Percentiles rank a stretch among this genome's conserved stretches.
Evolutionary conservation across 1,284 basidiomycete genomes (phyloP).

Genomic region (Coniferiporia sulphurascens): DNA sequence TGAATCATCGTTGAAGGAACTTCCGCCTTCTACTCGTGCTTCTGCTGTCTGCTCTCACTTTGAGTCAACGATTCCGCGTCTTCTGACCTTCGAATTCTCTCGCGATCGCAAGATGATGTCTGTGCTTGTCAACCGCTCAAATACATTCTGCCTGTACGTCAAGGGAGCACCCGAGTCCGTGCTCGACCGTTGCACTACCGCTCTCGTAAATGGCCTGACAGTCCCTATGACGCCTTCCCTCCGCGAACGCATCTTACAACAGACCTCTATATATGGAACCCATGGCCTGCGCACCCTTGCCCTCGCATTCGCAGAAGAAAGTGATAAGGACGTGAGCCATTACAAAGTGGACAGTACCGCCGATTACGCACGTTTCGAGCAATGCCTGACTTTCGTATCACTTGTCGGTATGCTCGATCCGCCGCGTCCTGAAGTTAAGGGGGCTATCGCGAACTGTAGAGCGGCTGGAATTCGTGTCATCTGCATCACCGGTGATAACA

Average conservation of each 20-base stretch:
- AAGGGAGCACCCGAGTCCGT: constrained; percentile 97
- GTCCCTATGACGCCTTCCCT: constrained; percentile 63
- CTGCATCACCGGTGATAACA: constrained; percentile 98
- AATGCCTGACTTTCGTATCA: constrained; percentile 88
- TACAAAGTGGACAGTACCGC: constrained; percentile 75
- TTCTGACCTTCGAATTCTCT: constrained; percentile 95
- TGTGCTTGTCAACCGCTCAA: constrained; percentile 67
- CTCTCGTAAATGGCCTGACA: constrained; percentile 63
- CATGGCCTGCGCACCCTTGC: constrained; percentile 89
- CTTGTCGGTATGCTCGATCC: constrained; percentile 98
- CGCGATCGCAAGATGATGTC: constrained; percentile 99
- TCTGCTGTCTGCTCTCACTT: constrained; percentile 83
- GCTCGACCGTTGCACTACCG: constrained; percentile 79
- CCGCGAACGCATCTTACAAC: constrained; percentile 57
- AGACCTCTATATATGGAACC: constrained; percentile 70
- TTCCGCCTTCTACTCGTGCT: constrained; percentile 62
- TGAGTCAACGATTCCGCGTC: constrained; percentile 68
- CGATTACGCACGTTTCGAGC: constrained; percentile 88
- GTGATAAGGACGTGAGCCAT: constrained; percentile 72
- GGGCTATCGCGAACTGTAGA: constrained; percentile 85
- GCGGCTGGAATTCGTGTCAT: constrained; percentile 95
- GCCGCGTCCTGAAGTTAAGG: constrained; percentile 89
- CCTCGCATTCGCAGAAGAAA: constrained; percentile 80
- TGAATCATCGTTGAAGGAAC: constrained; percentile 43
- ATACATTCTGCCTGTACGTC: constrained; percentile 69